Conservation (phyloP, 345 rosid genomes). For the Lumnitzera racemosa region DNA sequence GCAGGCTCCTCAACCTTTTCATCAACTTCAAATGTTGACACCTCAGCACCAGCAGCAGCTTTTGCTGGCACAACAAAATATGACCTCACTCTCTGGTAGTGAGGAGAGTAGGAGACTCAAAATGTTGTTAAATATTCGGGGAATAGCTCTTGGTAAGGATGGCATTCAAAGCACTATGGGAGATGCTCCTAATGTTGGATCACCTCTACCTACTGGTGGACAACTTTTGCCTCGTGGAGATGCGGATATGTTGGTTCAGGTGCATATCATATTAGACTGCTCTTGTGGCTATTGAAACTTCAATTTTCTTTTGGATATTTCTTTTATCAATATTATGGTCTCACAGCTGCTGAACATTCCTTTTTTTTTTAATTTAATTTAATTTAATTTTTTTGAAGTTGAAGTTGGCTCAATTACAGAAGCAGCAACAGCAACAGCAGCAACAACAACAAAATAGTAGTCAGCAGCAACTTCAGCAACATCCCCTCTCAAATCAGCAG, state of each 20-base stretch:
- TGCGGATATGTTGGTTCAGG: slow-evolving; percentile 62
- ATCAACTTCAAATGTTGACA: slow-evolving; percentile 80
- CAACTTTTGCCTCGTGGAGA: slow-evolving; percentile 41
- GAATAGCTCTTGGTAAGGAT: slow-evolving; percentile 65
- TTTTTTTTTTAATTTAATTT: background rate
- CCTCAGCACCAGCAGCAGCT: slow-evolving; percentile 90
- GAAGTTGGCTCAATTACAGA: slow-evolving; percentile 62
- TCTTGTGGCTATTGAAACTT: too few species aligned
- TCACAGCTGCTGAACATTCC: too few species aligned
- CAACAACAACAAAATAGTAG: slow-evolving; percentile 46
- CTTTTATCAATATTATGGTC: background rate
- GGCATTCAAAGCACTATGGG: slow-evolving; percentile 61
- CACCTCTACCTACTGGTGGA: slow-evolving; percentile 62
- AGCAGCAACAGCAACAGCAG: slow-evolving; percentile 38
- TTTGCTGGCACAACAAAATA: slow-evolving; percentile 78
- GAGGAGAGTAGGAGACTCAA: slow-evolving; percentile 77
- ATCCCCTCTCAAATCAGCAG: slow-evolving; percentile 58
- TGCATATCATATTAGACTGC: slow-evolving; percentile 7
- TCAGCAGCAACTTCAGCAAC: slow-evolving; percentile 39
- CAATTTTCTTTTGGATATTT: background rate
- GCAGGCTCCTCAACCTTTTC: slow-evolving; percentile 35
- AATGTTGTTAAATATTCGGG: slow-evolving; percentile 63
- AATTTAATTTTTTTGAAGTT: slow-evolving; percentile 24
- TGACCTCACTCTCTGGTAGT: slow-evolving; percentile 65
- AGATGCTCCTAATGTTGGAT: slow-evolving; percentile 65